Evolutionary conservation across 1,139 yeast species (phyloP).

Genomic region (Debaryomycetaceae sp.): DNA sequence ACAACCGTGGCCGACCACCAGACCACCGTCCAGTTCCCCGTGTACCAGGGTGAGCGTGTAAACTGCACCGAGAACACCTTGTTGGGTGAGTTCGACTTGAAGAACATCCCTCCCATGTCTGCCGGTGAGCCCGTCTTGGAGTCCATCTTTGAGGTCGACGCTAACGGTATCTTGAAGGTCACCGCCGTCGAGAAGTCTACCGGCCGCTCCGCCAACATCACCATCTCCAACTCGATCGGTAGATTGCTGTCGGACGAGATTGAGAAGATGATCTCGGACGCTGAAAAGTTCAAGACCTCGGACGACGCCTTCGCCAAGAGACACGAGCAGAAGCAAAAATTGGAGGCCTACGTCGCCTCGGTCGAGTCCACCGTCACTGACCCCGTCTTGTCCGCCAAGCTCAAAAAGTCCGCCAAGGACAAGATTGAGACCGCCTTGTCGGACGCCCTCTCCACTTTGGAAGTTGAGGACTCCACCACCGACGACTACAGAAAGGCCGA

Average conservation of each 20-base stretch:
- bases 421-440: conserved; percentile 97
- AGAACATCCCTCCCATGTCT: conserved; percentile 98
- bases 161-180: conserved; percentile 99
- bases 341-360: conserved; percentile 97
- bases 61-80: conserved; percentile 99
- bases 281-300: conserved; percentile 97
- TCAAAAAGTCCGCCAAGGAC: conserved; percentile 97
- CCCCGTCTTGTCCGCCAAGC: conserved; percentile 96
- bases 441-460: conserved; percentile 97
- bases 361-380: conserved; percentile 95
- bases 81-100: conserved; percentile 98
- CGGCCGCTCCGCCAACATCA: conserved; percentile 98
- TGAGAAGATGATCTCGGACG: conserved; percentile 97
- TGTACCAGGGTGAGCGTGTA: conserved; percentile 99
- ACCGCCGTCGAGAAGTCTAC: conserved; percentile 99
- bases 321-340: conserved; percentile 99
- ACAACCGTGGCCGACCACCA: conserved; percentile 99
- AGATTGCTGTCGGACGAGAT: conserved; percentile 96
- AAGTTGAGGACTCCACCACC: conserved; percentile 91
- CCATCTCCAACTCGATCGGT: conserved; percentile 99
- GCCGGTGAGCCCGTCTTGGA: conserved; percentile 99
- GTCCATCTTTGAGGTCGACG: conserved; percentile 99
- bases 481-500: conserved; percentile 99
- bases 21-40: conserved; percentile 99
- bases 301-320: conserved; percentile 99